These are phyloP conservation scores for Saccharomycopsis crataegensis DNA, from an alignment of 1,139 yeast species.

Conservation along the genomic window DNA sequence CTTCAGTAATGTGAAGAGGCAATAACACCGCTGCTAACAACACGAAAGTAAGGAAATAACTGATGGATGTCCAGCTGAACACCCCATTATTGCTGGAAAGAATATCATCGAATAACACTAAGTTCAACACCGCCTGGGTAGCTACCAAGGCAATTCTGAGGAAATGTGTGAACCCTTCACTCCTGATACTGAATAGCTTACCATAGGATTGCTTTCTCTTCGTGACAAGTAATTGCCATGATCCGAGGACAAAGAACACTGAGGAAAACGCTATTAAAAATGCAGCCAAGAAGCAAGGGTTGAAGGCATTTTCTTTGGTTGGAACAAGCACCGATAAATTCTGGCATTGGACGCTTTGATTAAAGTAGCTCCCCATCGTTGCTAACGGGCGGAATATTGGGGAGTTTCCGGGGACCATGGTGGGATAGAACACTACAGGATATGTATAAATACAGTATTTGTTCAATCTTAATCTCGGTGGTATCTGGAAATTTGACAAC, in stretches of 20 bases:
- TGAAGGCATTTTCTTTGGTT: constrained; percentile 39
- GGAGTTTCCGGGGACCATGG: too few relatives aligned
- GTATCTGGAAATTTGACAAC: too few relatives aligned
- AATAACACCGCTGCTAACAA: constrained; percentile 25
- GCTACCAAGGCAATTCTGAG: constrained; percentile 29
- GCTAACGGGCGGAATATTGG: too few relatives aligned
- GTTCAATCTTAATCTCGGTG: too few relatives aligned
- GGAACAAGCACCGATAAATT: constrained; percentile 6
- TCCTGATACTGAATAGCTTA: constrained; percentile 25
- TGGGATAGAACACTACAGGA: too few relatives aligned
- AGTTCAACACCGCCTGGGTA: constrained; percentile 27
- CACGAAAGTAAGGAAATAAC: constrained; percentile 24
- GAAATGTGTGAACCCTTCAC: constrained; percentile 30
- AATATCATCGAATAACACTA: constrained; percentile 24
- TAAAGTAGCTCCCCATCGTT: too few relatives aligned
- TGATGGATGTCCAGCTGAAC: constrained; percentile 20
- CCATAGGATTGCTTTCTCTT: constrained; percentile 21
- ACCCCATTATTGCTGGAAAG: constrained; percentile 24
- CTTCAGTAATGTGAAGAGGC: constrained; percentile 40
- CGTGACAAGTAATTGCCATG: constrained; percentile 26
- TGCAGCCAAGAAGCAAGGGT: constrained; percentile 45
- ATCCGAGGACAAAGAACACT: constrained; percentile 27
- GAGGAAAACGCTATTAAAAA: constrained; percentile 24
- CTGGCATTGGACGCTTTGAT: not conserved
- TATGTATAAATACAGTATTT: too few relatives aligned